Evolutionary conservation across 2,329 filamentous ascomycete species (phyloP).

Genomic region (Ascochyta fabae): DNA sequence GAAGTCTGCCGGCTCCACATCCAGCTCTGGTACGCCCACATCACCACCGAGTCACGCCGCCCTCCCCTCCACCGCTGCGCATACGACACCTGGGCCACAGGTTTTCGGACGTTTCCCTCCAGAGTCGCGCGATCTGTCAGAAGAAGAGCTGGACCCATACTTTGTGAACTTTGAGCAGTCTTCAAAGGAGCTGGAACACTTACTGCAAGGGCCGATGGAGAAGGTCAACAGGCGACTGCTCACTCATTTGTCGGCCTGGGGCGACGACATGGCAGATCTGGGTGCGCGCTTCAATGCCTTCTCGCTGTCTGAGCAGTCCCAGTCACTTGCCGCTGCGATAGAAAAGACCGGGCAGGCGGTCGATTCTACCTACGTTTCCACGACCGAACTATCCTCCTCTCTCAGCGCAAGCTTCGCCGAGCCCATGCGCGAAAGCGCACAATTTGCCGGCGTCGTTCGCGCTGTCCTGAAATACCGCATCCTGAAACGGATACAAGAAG

Average conservation of each 20-base stretch:
- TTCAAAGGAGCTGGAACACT: slow-evolving; percentile 86
- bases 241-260: slow-evolving; percentile 81
- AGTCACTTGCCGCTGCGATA: slow-evolving; percentile 87
- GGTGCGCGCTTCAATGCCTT: slow-evolving; percentile 98
- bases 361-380: slow-evolving; percentile 94
- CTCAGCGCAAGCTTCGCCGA: slow-evolving; percentile 96
- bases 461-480: slow-evolving; percentile 88
- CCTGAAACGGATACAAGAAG: slow-evolving; percentile 93
- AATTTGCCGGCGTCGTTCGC: slow-evolving; percentile 94
- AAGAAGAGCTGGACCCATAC: slow-evolving; percentile 93
- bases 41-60: slow-evolving; percentile 60
- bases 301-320: slow-evolving; percentile 89
- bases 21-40: slow-evolving; percentile 59
- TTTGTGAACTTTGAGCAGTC: slow-evolving; percentile 93
- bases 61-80: slow-evolving; percentile 61
- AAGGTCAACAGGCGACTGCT: slow-evolving; percentile 92
- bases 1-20: slow-evolving; percentile 60
- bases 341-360: slow-evolving; percentile 94
- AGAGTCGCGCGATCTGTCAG: slow-evolving; percentile 74
- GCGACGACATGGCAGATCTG: slow-evolving; percentile 87
- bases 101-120: slow-evolving; percentile 83
- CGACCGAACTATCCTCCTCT: slow-evolving; percentile 84
- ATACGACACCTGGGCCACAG: slow-evolving; percentile 66
- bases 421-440: slow-evolving; percentile 95
- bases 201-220: slow-evolving; percentile 92